Evolutionary conservation across 805 yeast species (phyloP).

Genomic region (Wickerhamiella parazyma): DNA sequence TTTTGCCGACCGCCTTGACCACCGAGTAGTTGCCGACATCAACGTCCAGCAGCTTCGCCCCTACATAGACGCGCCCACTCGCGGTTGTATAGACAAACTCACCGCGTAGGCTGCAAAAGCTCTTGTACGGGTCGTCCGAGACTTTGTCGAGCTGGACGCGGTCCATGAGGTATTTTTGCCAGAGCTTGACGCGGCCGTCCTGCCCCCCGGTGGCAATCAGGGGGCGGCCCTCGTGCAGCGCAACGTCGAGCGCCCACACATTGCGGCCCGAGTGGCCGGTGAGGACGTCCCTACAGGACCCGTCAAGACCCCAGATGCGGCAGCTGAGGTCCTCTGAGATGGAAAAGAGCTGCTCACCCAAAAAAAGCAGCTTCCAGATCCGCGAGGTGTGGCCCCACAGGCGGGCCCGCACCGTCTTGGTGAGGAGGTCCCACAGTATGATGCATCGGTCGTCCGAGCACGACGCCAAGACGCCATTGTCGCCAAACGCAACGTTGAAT

Average conservation of each 20-base stretch:
- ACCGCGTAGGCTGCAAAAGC: conserved; percentile 15
- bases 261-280: conserved; percentile 77
- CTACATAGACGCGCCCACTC: conserved; percentile 7
- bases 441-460: conserved; percentile 94
- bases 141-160: background rate
- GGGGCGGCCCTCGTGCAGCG: background rate
- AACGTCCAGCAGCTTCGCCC: conserved; percentile 16
- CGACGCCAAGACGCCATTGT: conserved; percentile 46
- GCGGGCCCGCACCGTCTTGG: conserved; percentile 48
- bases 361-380: conserved; percentile 69
- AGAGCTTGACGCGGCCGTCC: conserved; percentile 66
- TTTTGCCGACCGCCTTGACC: background rate
- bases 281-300: conserved; percentile 32
- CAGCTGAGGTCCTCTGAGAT: conserved; percentile 81
- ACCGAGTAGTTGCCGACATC: conserved; percentile 8
- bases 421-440: conserved; percentile 53
- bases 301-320: conserved; percentile 48
- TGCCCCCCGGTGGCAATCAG: conserved; percentile 82
- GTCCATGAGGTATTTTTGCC: conserved; percentile 25
- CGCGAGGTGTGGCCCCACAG: conserved; percentile 98
- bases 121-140: conserved; percentile 24
- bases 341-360: conserved; percentile 38
- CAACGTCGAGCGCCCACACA: conserved; percentile 42
- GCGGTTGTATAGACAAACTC: conserved; percentile 2
- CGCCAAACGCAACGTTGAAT: conserved; percentile 60